These are phyloP conservation scores for Penicillium fuscoglaucum DNA, from an alignment of 2,329 filamentous ascomycete genomes.

Conservation along the genomic window DNA sequence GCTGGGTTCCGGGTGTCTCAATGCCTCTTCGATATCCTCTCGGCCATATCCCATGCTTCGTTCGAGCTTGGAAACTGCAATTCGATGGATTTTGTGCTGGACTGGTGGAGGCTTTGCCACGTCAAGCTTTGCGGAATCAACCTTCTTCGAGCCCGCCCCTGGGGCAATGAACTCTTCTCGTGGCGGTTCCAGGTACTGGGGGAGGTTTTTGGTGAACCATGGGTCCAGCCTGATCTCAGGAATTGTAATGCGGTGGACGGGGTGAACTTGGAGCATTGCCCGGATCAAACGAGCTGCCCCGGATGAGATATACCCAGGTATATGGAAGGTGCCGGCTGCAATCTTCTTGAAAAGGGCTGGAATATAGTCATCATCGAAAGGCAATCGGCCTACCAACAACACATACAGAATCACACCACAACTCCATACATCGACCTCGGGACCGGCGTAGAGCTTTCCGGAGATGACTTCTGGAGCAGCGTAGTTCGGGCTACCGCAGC, in stretches of 20 bases:
- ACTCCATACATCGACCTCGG: slow-evolving; percentile 89
- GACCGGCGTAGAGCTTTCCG: slow-evolving; percentile 94
- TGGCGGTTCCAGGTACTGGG: slow-evolving; percentile 80
- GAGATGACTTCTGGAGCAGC: slow-evolving; percentile 97
- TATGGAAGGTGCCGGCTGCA: slow-evolving; percentile 86
- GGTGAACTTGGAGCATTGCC: slow-evolving; percentile 93
- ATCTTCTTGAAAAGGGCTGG: slow-evolving; percentile 98
- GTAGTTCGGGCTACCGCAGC: slow-evolving; percentile 97
- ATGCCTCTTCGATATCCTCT: slow-evolving; percentile 89
- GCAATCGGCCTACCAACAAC: slow-evolving; percentile 67
- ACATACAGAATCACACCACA: slow-evolving; percentile 68
- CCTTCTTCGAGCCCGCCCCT: slow-evolving; percentile 88
- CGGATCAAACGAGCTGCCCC: slow-evolving; percentile 75
- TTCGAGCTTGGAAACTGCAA: slow-evolving; percentile 92
- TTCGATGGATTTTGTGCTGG: slow-evolving; percentile 85
- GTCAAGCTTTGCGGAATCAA: slow-evolving; percentile 77
- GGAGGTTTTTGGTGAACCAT: slow-evolving; percentile 88
- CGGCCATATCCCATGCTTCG: slow-evolving; percentile 98
- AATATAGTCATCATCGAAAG: slow-evolving; percentile 98
- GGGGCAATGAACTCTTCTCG: slow-evolving; percentile 92
- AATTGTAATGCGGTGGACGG: slow-evolving; percentile 90
- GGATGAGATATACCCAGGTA: slow-evolving; percentile 85
- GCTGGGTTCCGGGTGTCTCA: slow-evolving; percentile 88
- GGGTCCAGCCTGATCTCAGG: slow-evolving; percentile 89
- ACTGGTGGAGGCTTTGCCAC: slow-evolving; percentile 75